These are phyloP conservation scores for Gymnopilus junonius DNA, from an alignment of 768 basidiomycete genomes.

Conservation along the genomic window DNA sequence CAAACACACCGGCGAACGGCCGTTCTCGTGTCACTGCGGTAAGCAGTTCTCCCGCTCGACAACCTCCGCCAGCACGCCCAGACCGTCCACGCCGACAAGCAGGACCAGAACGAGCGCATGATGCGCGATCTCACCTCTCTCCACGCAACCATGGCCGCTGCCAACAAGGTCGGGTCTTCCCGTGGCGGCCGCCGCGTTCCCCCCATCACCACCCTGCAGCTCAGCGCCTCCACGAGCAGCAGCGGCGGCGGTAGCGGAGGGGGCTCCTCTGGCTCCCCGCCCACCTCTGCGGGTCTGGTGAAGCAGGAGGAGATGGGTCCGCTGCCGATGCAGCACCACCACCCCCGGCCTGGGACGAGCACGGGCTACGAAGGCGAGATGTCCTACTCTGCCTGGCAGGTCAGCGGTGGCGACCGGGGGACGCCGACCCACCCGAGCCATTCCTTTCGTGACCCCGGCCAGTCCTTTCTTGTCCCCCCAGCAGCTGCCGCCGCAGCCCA, in stretches of 20 bases:
- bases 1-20: constrained; percentile 97
- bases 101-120: constrained; percentile 87
- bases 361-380: constrained; percentile 64
- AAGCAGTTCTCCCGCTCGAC: constrained; percentile 97
- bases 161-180: constrained; percentile 43
- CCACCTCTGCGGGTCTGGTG: constrained; percentile 28
- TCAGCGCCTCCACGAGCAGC: not conserved
- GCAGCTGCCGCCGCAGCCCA: constrained; percentile 38
- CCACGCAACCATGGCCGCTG: constrained; percentile 78
- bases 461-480: constrained; percentile 71
- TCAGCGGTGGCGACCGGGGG: constrained; percentile 5
- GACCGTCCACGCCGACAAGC: constrained; percentile 96
- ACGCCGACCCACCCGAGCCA: constrained; percentile 30
- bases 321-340: constrained; percentile 23
- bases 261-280: constrained; percentile 13
- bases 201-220: constrained; percentile 17
- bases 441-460: constrained; percentile 82
- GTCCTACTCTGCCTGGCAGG: constrained; percentile 26
- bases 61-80: constrained; percentile 97
- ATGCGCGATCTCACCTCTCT: constrained; percentile 88
- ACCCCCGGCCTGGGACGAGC: constrained; percentile 72
- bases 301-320: constrained; percentile 44
- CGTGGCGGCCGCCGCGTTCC: constrained; percentile 23
- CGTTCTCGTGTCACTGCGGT: constrained; percentile 94
- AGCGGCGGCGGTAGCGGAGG: too few species aligned